Evolutionary conservation across 2,329 filamentous ascomycete genomes (phyloP), one percentile per base, ranked within the genome.

Genomic region (Aureobasidium lini): DNA sequence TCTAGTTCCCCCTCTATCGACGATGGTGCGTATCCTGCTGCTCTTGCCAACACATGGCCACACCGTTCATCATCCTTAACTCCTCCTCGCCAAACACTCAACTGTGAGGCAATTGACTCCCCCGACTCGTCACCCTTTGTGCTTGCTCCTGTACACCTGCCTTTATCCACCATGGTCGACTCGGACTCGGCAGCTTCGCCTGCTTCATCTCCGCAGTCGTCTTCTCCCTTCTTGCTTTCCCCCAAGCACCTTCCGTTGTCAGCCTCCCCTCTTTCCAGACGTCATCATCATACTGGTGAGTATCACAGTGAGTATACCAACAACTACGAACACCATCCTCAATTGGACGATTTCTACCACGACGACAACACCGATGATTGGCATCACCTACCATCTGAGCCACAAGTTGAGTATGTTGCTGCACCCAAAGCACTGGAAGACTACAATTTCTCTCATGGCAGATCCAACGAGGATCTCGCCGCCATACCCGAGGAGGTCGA

Each of bases 1-100:
- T 97, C 93, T 69, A 97, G 92, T 75, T 97, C 93, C 68, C 94
- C 94, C 71, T 97, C 93, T 68, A 99, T 99, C 75, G 91, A 95
- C 80, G 93, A 97, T 87, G 93, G 93, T 99, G 86, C 82, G 91
- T 94, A 79, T 77, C 75, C 74, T 76, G 68, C 23, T 46, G 29
- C 29, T 60, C 16, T 42, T 50, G 8, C 43, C 16, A 28, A 46
- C 52, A 16, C 36, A 52, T 78, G 76, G 75, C 75, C 75, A 64
- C 63, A 64, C 58, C 73, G 76, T 64, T 69, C 66, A 61, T 71
- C 73, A 65, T 79, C 75, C 64, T 63, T 76, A 67, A 72, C 72
- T 64, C 71, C 68, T 40, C 64, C 65, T 15, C 62, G 66, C 61
- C 66, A 64, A 61, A 65, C 66, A 66, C 68, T 71, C 69, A 71